phyloP scores from a whole-genome alignment of 2,329 filamentous ascomycete genomes.

The Sordariomycetes sp. region DNA sequence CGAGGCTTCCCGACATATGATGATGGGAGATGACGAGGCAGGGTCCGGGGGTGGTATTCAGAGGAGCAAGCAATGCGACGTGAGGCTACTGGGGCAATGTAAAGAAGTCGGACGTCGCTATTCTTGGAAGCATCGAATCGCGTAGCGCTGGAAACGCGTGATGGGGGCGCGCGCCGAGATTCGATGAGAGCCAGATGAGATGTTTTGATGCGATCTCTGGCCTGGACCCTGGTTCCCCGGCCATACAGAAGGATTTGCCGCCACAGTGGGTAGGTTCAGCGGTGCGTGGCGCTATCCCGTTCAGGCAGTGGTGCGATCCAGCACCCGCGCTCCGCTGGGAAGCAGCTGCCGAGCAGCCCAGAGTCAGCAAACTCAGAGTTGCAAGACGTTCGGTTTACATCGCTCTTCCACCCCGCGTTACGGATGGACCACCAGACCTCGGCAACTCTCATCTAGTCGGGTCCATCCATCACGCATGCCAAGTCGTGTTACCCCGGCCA shows the following conservation, averaged over 20 bases:
- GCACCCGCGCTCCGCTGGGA: neutral
- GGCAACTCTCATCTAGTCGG: neutral
- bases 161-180: neutral
- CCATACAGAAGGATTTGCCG: neutral
- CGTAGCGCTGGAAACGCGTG: neutral
- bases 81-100: neutral
- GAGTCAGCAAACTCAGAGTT: neutral
- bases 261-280: constrained; percentile 4
- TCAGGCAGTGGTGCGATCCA: neutral
- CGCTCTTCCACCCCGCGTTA: neutral
- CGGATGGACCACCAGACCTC: neutral
- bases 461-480: neutral
- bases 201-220: neutral
- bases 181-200: neutral
- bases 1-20: neutral
- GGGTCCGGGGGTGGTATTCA: neutral
- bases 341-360: neutral
- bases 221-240: neutral
- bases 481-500: neutral
- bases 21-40: neutral
- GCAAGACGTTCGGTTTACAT: neutral
- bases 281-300: neutral
- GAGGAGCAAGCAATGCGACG: neutral
- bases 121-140: neutral
- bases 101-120: neutral